Conservation (phyloP, 2,329 filamentous ascomycete genomes). For the Trichoderma sp. region DNA sequence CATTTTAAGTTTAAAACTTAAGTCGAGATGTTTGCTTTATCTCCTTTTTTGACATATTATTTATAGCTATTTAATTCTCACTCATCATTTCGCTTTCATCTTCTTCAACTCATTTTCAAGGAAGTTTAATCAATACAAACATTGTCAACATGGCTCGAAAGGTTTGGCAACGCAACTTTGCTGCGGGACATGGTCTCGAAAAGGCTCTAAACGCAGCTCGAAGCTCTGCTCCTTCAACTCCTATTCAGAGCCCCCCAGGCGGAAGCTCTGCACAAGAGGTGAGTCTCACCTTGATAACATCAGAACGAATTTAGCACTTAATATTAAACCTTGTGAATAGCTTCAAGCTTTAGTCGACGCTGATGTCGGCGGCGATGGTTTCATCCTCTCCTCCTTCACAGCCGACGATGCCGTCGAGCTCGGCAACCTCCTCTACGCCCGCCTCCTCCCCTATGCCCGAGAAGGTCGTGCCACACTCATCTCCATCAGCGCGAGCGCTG, state of each 20-base stretch:
- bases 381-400: slow-evolving; percentile 55
- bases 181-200: slow-evolving; percentile 29
- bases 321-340: slow-evolving; percentile 21
- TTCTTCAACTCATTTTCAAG: not conserved
- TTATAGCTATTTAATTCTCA: not conserved
- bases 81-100: not conserved
- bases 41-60: not conserved
- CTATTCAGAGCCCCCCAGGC: slow-evolving; percentile 19
- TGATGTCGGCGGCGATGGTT: slow-evolving; percentile 40
- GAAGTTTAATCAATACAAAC: not conserved
- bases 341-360: slow-evolving; percentile 26
- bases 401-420: slow-evolving; percentile 62
- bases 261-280: slow-evolving; percentile 16
- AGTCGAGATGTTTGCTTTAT: not conserved
- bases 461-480: slow-evolving; percentile 51
- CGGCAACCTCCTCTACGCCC: slow-evolving; percentile 60
- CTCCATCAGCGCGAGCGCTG: slow-evolving; percentile 60
- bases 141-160: slow-evolving; percentile 35
- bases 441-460: slow-evolving; percentile 50
- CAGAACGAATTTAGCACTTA: too few species aligned
- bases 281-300: not conserved
- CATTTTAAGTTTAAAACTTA: slow-evolving; percentile 8
- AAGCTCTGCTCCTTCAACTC: slow-evolving; percentile 15
- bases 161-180: slow-evolving; percentile 29
- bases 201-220: slow-evolving; percentile 26